Base-by-base conservation (phyloP, 805 yeast species). In the Cyberlindnera mississippiensis region DNA sequence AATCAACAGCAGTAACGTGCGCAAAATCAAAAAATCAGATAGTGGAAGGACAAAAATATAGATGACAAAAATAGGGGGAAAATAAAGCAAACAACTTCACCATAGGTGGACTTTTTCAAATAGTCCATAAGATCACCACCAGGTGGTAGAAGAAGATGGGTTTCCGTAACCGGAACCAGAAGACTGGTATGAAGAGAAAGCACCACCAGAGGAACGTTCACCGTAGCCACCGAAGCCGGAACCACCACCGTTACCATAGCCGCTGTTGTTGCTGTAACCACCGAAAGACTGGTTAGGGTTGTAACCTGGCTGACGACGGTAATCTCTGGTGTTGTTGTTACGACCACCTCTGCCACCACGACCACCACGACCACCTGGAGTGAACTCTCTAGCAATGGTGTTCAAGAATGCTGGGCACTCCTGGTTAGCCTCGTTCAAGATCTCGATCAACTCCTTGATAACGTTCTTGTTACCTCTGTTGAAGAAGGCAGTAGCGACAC, bases 401-500 rank as follows among this genome's bases (percentile, higher is more conserved):
- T 74, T 77, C 66, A 93, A 76, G 75, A 93, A 93, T 48, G 76
- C 78, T 52, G 99, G 99, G 52, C 90, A 85, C 67, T 91, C 98
- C 75, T 93, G 99, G 73, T 93, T 91, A 50, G 99, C 97, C 72
- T 93, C 99, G 53, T 80, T 64, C 61, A 93, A 80, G 57, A 93
- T 77, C 42, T 87, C 96, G 60, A 88, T 67, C 66, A 93, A 72
- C 50, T 89, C 96, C 67, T 86, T 86, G 53, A 80, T 91, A 59
- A 95, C 76, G 62, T 89, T 89, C 62, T 76, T 80, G 80, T 89
- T 93, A 66, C 84, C 85, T 73, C 98, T 85, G 84, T 93, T 93
- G 72, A 93, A 87, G 75, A 93, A 93, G 38, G 99, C 96, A 54
- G 97, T 90, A 52, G 99, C 97, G 58, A 86, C 76, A 85, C 99